phyloP scores from a whole-genome alignment of 1,284 basidiomycete genomes.

The Volvariella surrecta region DNA sequence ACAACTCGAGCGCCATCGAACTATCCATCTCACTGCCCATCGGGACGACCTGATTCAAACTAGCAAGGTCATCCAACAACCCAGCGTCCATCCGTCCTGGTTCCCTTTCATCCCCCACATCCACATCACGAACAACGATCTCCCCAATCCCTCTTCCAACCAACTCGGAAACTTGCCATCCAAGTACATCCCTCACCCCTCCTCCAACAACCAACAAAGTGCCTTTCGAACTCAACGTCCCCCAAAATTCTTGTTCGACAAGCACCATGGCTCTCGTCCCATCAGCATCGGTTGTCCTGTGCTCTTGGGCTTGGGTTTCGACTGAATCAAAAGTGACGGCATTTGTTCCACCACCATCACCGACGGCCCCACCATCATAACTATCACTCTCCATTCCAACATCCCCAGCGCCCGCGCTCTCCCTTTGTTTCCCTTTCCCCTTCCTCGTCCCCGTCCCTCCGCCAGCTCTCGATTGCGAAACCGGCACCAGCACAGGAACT shows the following conservation, averaged over 20 bases:
- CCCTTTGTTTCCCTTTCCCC: constrained; percentile 7
- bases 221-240: constrained; percentile 38
- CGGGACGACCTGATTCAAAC: constrained; percentile 6
- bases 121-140: constrained; percentile 15
- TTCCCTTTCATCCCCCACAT: constrained; percentile 5
- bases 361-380: constrained; percentile 2
- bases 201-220: constrained; percentile 45
- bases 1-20: not conserved
- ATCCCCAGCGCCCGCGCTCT: not conserved
- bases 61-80: constrained; percentile 11
- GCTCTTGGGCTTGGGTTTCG: not conserved
- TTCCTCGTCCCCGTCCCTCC: not conserved
- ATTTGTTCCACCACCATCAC: not conserved
- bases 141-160: constrained; percentile 14
- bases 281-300: constrained; percentile 3
- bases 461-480: no score
- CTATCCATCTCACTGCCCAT: not conserved
- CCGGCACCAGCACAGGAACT: constrained; percentile 2
- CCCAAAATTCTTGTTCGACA: constrained; percentile 47
- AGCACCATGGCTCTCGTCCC: constrained; percentile 3
- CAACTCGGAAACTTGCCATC: constrained; percentile 19
- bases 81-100: no score
- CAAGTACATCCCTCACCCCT: constrained; percentile 27
- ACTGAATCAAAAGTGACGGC: not conserved
- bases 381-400: not conserved